Evolutionary conservation across 2,329 filamentous ascomycete genomes (phyloP).

Genomic region (Dryadomyces quercivorus): DNA sequence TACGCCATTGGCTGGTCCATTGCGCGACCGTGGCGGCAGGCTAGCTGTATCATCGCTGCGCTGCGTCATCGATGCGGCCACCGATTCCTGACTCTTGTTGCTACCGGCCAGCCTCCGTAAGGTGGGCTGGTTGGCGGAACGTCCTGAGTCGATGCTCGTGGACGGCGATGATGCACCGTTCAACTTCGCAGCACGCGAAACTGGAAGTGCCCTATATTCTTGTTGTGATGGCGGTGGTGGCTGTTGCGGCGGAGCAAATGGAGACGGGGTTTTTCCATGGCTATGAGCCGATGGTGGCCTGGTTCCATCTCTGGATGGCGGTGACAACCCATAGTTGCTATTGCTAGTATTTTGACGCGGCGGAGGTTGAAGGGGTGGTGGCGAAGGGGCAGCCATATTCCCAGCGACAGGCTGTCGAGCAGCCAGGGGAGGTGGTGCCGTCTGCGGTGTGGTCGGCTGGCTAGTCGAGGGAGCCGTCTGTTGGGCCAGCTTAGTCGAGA

Average conservation of each 20-base stretch:
- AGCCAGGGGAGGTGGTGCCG: slow-evolving; percentile 13
- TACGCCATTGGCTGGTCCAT: slow-evolving; percentile 21
- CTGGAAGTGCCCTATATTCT: not conserved
- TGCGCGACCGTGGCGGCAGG: slow-evolving; percentile 38
- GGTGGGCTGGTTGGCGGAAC: slow-evolving; percentile 25
- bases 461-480: not conserved
- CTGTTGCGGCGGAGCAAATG: not conserved
- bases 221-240: slow-evolving; percentile 13
- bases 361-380: not conserved
- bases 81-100: slow-evolving; percentile 47
- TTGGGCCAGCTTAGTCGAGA: slow-evolving; percentile 4
- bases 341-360: not conserved
- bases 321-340: not conserved
- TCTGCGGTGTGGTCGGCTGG: not conserved
- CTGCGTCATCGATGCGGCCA: slow-evolving; percentile 33
- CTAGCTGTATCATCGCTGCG: slow-evolving; percentile 39
- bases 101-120: slow-evolving; percentile 34
- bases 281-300: not conserved
- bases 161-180: slow-evolving; percentile 32
- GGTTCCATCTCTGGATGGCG: not conserved
- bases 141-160: slow-evolving; percentile 37
- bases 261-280: not conserved
- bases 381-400: not conserved
- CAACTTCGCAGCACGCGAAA: slow-evolving; percentile 15
- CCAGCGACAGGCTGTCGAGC: not conserved